Evolutionary conservation across 805 yeast species (phyloP).

Genomic region (Saccharomycopsis babjevae): DNA sequence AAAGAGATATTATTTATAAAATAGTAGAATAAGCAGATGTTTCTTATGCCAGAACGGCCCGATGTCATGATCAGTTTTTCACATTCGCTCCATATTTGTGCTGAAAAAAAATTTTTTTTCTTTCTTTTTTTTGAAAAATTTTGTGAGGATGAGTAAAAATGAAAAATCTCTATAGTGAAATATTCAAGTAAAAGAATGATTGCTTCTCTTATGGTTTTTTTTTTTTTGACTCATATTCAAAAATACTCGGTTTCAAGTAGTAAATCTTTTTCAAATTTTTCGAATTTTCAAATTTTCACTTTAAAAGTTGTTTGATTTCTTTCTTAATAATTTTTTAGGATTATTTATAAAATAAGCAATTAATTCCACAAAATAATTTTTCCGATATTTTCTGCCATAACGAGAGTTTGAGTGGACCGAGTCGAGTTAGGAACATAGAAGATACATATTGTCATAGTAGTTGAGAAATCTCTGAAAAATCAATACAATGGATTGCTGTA

Average conservation of each 20-base stretch:
- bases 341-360: too few species aligned
- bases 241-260: neutral
- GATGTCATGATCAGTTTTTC: neutral
- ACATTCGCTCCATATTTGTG: neutral
- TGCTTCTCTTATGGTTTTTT: neutral
- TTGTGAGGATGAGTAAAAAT: neutral
- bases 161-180: neutral
- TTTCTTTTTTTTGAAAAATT: neutral
- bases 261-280: neutral
- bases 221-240: neutral
- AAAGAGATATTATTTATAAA: too few species aligned
- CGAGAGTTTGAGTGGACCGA: neutral
- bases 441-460: neutral
- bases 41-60: too few species aligned
- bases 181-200: neutral
- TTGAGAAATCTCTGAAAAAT: neutral
- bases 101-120: neutral
- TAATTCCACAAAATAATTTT: too few species aligned
- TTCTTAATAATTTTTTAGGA: too few species aligned
- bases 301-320: too few species aligned
- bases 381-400: too few species aligned
- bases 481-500: conserved; percentile 16
- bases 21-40: too few species aligned
- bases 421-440: neutral
- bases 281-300: neutral